These are phyloP conservation scores for Linnemannia schmuckeri DNA, from an alignment of 192 early-diverging fungal genomes.

Conservation along the genomic window DNA sequence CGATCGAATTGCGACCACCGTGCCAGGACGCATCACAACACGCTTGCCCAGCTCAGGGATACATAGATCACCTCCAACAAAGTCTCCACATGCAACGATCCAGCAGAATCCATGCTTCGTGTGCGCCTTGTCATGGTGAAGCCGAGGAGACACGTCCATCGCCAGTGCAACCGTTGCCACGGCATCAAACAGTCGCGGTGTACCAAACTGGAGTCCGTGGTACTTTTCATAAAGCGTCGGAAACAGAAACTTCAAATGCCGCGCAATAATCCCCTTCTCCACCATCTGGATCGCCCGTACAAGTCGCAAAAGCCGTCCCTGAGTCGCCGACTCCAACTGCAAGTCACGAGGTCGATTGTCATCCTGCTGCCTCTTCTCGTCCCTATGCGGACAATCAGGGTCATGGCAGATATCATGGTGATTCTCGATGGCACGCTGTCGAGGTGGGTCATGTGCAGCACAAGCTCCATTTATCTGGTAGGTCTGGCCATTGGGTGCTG, in stretches of 20 bases:
- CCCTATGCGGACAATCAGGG: neutral
- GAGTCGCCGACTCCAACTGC: slow-evolving; percentile 19
- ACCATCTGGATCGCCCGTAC: slow-evolving; percentile 47
- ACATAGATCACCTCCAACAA: slow-evolving; percentile 51
- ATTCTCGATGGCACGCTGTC: neutral
- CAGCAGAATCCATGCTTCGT: slow-evolving; percentile 55
- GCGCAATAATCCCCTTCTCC: slow-evolving; percentile 50
- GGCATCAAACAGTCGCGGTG: slow-evolving; percentile 50
- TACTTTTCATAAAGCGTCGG: slow-evolving; percentile 56
- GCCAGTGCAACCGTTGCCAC: slow-evolving; percentile 52
- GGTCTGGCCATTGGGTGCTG: neutral
- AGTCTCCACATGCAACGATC: slow-evolving; percentile 54
- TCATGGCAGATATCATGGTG: neutral
- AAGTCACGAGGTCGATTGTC: neutral
- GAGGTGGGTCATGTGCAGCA: slow-evolving; percentile 1
- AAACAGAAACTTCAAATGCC: slow-evolving; percentile 49
- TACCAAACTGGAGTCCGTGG: slow-evolving; percentile 53
- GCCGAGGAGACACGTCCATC: slow-evolving; percentile 50
- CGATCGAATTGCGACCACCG: slow-evolving; percentile 51
- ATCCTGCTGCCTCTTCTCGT: neutral
- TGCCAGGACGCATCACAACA: slow-evolving; percentile 54
- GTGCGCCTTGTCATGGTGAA: slow-evolving; percentile 45
- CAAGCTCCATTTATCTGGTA: neutral
- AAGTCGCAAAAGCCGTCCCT: slow-evolving; percentile 35
- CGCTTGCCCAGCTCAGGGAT: slow-evolving; percentile 52